Conservation (phyloP, 805 yeast species). For the Candida lessepsii region DNA sequence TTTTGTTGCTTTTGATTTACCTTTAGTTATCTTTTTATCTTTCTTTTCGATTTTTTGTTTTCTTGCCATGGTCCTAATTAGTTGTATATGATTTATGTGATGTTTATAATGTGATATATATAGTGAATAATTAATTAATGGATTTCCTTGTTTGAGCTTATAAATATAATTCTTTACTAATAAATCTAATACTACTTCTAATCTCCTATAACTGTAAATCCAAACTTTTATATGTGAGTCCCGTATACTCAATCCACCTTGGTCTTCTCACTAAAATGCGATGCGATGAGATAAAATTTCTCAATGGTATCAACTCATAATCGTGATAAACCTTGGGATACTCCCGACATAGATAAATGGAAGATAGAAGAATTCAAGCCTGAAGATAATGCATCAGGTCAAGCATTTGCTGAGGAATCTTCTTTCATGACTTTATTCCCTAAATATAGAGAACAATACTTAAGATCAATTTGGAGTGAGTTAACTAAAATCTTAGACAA, state of each 20-base stretch:
- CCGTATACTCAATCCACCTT: background rate
- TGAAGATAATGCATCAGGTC: constrained; percentile 84
- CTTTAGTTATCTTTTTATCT: constrained; percentile 14
- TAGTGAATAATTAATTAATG: too few species aligned
- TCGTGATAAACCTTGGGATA: constrained; percentile 97
- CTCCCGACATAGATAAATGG: constrained; percentile 95
- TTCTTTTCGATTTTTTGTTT: constrained; percentile 12
- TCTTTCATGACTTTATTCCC: constrained; percentile 95
- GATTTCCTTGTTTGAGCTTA: too few species aligned
- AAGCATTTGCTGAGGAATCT: constrained; percentile 92
- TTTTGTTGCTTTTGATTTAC: constrained; percentile 31
- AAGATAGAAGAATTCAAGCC: constrained; percentile 80
- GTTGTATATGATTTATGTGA: background rate
- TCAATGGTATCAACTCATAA: constrained; percentile 89
- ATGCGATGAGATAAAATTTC: constrained; percentile 15
- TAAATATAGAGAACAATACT: constrained; percentile 88
- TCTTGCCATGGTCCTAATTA: constrained; percentile 11
- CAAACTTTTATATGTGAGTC: too few species aligned
- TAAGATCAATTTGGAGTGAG: constrained; percentile 90
- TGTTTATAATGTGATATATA: too few species aligned
- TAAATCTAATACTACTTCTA: too few species aligned
- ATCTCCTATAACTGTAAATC: too few species aligned
- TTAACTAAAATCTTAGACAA: constrained; percentile 77
- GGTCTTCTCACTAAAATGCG: background rate
- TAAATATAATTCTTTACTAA: too few species aligned